phyloP scores from a whole-genome alignment of 2,329 filamentous ascomycete genomes.

The Alternaria tenuissima region DNA sequence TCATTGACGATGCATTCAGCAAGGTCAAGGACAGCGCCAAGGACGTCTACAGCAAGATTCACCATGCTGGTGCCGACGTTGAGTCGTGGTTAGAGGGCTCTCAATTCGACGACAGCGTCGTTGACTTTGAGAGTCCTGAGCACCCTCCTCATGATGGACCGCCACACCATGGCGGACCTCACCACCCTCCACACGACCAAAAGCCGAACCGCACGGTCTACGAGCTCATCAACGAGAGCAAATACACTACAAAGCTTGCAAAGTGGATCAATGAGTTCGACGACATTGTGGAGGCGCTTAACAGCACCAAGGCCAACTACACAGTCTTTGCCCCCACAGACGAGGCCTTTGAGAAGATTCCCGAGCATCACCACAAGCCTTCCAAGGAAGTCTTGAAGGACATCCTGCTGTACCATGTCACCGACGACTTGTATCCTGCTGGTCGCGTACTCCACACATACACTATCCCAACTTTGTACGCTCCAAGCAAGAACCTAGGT shows the following conservation, averaged over 20 bases:
- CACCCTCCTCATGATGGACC: constrained; percentile 45
- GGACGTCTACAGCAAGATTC: constrained; percentile 51
- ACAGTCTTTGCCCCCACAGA: constrained; percentile 85
- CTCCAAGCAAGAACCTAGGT: constrained; percentile 65
- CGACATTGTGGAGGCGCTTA: constrained; percentile 75
- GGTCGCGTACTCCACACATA: constrained; percentile 71
- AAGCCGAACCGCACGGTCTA: constrained; percentile 77
- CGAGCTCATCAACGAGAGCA: constrained; percentile 76
- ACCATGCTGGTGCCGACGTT: constrained; percentile 56
- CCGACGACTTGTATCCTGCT: constrained; percentile 71
- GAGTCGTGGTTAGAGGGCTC: constrained; percentile 57
- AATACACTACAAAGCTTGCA: constrained; percentile 79
- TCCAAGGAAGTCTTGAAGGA: constrained; percentile 74
- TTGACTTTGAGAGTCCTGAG: constrained; percentile 45
- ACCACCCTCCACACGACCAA: constrained; percentile 49
- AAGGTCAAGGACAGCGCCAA: constrained; percentile 50
- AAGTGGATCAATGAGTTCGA: constrained; percentile 77
- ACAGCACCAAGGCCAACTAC: constrained; percentile 75
- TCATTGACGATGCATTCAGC: constrained; percentile 56
- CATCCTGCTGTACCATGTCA: constrained; percentile 78
- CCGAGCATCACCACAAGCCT: constrained; percentile 65
- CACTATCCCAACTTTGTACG: constrained; percentile 74
- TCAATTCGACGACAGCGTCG: constrained; percentile 44
- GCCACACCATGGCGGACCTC: constrained; percentile 30
- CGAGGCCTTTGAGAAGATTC: constrained; percentile 74